These are phyloP conservation scores for Aspergillus sclerotioniger DNA, from an alignment of 495 filamentous ascomycete genomes.

Conservation along the genomic window DNA sequence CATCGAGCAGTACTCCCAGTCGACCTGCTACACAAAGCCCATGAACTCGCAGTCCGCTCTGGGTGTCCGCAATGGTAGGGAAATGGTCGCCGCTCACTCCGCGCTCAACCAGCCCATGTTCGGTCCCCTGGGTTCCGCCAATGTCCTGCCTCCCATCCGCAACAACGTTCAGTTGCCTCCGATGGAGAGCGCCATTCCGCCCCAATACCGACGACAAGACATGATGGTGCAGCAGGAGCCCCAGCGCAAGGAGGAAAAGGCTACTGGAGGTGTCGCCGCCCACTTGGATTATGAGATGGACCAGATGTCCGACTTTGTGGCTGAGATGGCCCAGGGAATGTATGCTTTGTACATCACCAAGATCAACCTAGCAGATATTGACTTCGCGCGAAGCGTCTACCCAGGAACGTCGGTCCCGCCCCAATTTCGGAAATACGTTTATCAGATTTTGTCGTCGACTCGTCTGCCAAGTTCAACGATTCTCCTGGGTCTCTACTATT, in stretches of 20 bases:
- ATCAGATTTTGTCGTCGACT: slow-evolving; percentile 90
- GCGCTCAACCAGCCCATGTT: slow-evolving; percentile 39
- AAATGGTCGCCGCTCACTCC: slow-evolving; percentile 26
- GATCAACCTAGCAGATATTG: slow-evolving; percentile 68
- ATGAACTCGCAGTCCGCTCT: slow-evolving; percentile 32
- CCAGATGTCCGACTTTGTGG: slow-evolving; percentile 96
- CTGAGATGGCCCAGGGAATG: slow-evolving; percentile 84
- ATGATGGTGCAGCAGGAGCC: slow-evolving; percentile 37
- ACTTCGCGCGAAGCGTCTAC: slow-evolving; percentile 73
- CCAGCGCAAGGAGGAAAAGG: slow-evolving; percentile 52
- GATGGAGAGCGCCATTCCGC: slow-evolving; percentile 41
- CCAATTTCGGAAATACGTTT: slow-evolving; percentile 92
- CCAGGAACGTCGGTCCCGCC: slow-evolving; percentile 65
- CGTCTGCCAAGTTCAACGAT: slow-evolving; percentile 95
- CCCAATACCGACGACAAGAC: slow-evolving; percentile 47
- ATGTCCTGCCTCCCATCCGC: slow-evolving; percentile 42
- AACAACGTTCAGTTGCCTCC: slow-evolving; percentile 44
- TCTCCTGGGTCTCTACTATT: slow-evolving; percentile 85
- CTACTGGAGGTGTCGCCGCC: slow-evolving; percentile 85
- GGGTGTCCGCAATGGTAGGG: slow-evolving; percentile 33
- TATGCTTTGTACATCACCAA: slow-evolving; percentile 62
- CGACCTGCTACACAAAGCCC: slow-evolving; percentile 40
- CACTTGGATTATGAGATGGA: slow-evolving; percentile 99
- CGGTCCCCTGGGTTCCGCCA: slow-evolving; percentile 34
- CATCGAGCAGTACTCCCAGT: slow-evolving; percentile 52